Evolutionary conservation across 176 grass and related monocot species (phyloP).

Genomic region (Carex littledalei): DNA sequence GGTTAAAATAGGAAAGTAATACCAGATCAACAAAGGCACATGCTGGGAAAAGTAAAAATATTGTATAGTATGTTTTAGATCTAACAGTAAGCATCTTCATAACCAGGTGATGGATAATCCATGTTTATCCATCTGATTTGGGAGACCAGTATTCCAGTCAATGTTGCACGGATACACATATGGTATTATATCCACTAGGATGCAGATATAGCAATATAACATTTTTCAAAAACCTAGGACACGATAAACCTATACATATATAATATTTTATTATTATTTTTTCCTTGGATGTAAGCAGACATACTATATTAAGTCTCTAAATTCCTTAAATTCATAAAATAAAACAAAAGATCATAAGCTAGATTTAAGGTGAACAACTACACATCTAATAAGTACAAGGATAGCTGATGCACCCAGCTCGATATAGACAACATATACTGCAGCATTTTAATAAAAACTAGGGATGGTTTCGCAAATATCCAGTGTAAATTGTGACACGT

Average conservation of each 20-base stretch:
- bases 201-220: background rate
- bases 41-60: background rate
- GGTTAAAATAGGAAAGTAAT: background rate
- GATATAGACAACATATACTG: background rate
- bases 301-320: background rate
- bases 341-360: background rate
- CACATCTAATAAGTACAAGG: background rate
- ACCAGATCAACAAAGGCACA: background rate
- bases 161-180: background rate
- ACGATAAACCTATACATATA: background rate
- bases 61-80: background rate
- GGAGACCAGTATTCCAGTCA: background rate
- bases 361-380: background rate
- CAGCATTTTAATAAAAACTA: background rate
- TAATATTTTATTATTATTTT: background rate
- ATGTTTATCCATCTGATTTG: background rate
- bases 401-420: background rate
- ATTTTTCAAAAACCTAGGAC: background rate
- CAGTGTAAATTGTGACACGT: background rate
- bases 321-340: background rate
- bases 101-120: background rate
- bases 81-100: background rate
- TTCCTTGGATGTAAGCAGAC: background rate
- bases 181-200: background rate
- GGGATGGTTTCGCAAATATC: background rate